phyloP scores from a whole-genome alignment of 352 stramenopile species.

The Hyaloperonospora brassicae region DNA sequence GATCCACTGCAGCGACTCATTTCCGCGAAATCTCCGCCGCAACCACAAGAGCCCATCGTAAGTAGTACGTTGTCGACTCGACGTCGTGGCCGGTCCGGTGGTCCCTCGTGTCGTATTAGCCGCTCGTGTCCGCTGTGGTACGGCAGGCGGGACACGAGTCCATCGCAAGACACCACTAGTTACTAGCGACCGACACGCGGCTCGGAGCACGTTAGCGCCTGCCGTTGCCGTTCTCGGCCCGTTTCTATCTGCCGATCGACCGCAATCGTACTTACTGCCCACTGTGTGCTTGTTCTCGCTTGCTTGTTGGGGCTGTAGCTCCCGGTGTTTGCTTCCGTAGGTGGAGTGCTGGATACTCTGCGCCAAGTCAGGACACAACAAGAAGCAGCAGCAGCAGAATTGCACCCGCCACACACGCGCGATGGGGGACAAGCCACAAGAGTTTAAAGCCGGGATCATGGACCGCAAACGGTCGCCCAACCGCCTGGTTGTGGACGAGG shows the following conservation, averaged over 20 bases:
- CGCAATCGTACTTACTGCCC: slow-evolving; percentile 4
- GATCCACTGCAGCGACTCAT: slow-evolving; percentile 4
- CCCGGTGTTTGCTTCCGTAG: no score
- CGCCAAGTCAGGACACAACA: neutral
- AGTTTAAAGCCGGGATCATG: slow-evolving; percentile 84
- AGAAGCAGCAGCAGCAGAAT: slow-evolving; percentile 4
- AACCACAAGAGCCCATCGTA: slow-evolving; percentile 8
- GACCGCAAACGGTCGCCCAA: slow-evolving; percentile 95
- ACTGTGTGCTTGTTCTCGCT: neutral
- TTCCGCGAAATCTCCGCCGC: slow-evolving; percentile 24
- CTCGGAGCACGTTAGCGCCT: no score
- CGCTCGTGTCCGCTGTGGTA: no score
- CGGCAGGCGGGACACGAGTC: no score
- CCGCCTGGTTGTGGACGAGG: slow-evolving; percentile 97
- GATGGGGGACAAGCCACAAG: slow-evolving; percentile 49
- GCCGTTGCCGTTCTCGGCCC: no score
- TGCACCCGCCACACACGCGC: neutral
- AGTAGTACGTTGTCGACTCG: slow-evolving; percentile 1
- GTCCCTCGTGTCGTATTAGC: no score
- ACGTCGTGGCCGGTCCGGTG: no score
- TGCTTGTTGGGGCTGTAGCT: neutral
- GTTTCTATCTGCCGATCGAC: no score
- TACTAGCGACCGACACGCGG: no score
- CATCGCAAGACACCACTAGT: no score
- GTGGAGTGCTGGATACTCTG: neutral